These are phyloP conservation scores for Trichoderma sp. DNA, from an alignment of 2,329 filamentous ascomycete species.

Conservation along the genomic window DNA sequence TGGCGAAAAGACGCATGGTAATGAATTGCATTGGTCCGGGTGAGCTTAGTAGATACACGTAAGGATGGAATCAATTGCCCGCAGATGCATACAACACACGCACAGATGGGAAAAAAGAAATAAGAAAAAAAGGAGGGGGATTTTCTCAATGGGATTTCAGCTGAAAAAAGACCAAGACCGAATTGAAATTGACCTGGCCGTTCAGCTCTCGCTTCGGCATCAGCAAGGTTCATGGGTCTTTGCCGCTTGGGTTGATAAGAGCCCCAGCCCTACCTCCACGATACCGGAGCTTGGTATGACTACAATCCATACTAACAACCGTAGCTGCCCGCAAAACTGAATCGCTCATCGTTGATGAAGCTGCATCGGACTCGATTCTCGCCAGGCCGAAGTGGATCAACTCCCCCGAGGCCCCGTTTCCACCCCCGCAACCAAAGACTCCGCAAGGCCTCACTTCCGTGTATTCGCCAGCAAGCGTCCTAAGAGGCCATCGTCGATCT, in stretches of 20 bases:
- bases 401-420: slow-evolving; percentile 13
- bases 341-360: slow-evolving; percentile 13
- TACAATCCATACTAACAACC: background rate
- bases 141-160: background rate
- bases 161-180: background rate
- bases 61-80: background rate
- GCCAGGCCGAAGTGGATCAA: slow-evolving; percentile 2
- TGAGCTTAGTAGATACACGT: background rate
- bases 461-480: background rate
- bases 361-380: slow-evolving; percentile 1
- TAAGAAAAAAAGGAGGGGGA: background rate
- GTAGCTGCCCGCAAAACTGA: slow-evolving; percentile 10
- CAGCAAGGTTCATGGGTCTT: background rate
- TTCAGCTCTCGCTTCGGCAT: slow-evolving; percentile 10
- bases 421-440: slow-evolving; percentile 19
- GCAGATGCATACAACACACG: background rate
- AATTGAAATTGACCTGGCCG: background rate
- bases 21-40: background rate
- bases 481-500: slow-evolving; percentile 13
- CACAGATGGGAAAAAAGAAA: no score
- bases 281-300: background rate
- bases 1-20: background rate
- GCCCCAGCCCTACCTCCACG: slow-evolving; percentile 18
- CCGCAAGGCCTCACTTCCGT: slow-evolving; percentile 16
- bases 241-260: slow-evolving; percentile 12